Conservation (phyloP, 257 asterid species). For the Solanum dulcamara region DNA sequence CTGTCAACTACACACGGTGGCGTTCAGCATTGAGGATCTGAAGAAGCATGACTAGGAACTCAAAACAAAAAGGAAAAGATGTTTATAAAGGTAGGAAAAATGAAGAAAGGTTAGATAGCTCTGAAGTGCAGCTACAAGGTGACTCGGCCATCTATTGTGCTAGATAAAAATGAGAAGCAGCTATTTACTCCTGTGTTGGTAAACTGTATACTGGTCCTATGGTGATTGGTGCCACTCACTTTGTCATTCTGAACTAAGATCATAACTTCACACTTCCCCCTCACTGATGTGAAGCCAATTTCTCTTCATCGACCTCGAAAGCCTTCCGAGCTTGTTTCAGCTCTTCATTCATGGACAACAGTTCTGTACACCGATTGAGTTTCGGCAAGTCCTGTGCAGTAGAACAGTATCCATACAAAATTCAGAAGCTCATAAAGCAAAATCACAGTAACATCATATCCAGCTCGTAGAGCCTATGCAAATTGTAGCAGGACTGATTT, state of each 20-base stretch:
- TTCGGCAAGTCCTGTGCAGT: conserved; percentile 37
- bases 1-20: neutral
- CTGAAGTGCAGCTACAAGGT: neutral
- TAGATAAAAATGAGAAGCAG: neutral
- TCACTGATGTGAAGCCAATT: conserved; percentile 54
- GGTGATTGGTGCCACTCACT: neutral
- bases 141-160: neutral
- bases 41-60: neutral
- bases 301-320: conserved; percentile 79
- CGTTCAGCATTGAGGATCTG: neutral
- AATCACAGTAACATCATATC: neutral
- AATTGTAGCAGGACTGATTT: neutral
- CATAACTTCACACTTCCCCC: neutral
- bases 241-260: neutral
- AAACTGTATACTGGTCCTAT: neutral
- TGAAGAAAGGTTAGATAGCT: neutral
- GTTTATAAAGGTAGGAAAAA: neutral
- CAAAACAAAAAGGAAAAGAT: neutral
- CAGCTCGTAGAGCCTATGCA: neutral
- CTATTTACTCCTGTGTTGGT: neutral
- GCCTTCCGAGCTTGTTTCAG: conserved; percentile 86
- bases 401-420: neutral
- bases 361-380: conserved; percentile 65
- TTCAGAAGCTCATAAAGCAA: neutral
- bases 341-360: conserved; percentile 83